Evolutionary conservation across 768 basidiomycete genomes (phyloP).

Genomic region (Udeniomyces megalosporus): DNA sequence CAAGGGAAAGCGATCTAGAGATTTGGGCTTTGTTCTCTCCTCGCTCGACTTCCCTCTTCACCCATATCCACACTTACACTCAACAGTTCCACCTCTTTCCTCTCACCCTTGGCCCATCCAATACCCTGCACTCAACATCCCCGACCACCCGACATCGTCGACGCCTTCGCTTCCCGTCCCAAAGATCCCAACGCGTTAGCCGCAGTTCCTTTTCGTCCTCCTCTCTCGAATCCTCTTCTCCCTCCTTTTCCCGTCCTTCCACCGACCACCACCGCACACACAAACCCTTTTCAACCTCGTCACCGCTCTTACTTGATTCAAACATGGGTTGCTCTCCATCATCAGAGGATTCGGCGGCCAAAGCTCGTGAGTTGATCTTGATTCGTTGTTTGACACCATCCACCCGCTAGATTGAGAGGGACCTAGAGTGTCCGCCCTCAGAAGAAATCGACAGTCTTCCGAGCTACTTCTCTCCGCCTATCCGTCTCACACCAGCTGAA

Average conservation of each 20-base stretch:
- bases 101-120: not conserved
- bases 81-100: not conserved
- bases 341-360: constrained; percentile 22
- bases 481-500: not conserved
- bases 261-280: not conserved
- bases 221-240: not conserved
- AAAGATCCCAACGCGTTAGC: too few species aligned
- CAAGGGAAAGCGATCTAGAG: not conserved
- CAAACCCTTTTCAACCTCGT: not conserved
- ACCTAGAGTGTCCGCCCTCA: not conserved
- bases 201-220: not conserved
- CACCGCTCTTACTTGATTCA: not conserved
- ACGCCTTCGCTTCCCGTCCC: not conserved
- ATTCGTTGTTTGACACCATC: too few species aligned
- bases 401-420: not conserved
- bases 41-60: not conserved
- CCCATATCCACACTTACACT: not conserved
- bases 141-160: not conserved
- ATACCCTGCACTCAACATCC: not conserved
- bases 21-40: not conserved
- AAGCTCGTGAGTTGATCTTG: constrained; percentile 17
- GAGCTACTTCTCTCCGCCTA: not conserved
- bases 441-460: not conserved
- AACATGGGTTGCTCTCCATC: constrained; percentile 27
- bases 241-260: not conserved